Evolutionary conservation across 139 green algal species (phyloP).

Genomic region (Chlorella sp.): DNA sequence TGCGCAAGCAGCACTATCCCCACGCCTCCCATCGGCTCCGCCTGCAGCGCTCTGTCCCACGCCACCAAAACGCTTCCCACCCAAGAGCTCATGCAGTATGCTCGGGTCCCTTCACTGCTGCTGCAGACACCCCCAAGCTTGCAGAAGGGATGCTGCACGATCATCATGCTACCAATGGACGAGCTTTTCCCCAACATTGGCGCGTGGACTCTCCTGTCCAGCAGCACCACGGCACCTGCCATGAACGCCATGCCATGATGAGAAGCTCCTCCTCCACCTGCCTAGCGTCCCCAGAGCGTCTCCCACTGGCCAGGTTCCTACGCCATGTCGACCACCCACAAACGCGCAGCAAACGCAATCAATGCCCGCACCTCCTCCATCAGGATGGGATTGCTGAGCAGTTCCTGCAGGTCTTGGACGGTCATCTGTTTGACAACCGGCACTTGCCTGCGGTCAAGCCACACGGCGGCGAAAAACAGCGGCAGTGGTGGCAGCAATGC

Average conservation of each 20-base stretch:
- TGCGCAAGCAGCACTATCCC: too few relatives aligned
- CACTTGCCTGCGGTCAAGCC: constrained; percentile 15
- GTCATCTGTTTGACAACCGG: constrained; percentile 12
- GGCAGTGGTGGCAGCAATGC: too few relatives aligned
- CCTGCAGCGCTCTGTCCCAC: too few relatives aligned
- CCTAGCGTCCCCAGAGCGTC: not conserved
- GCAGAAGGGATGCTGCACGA: not conserved
- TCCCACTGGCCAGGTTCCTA: not conserved
- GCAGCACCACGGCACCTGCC: not conserved
- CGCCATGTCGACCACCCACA: not conserved
- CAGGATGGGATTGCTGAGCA: constrained; percentile 5
- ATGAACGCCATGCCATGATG: not conserved
- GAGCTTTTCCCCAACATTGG: not conserved
- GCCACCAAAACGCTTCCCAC: too few relatives aligned
- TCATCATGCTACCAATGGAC: not conserved
- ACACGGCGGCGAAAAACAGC: too few relatives aligned
- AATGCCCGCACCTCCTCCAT: not conserved
- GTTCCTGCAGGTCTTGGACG: not conserved
- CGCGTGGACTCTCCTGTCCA: not conserved
- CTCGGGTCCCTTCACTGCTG: not conserved
- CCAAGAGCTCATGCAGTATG: too few relatives aligned
- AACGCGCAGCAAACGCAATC: not conserved
- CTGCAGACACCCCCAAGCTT: not conserved
- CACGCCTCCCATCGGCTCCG: too few relatives aligned
- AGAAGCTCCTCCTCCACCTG: not conserved